A percentile compares a stretch with the other conserved stretches of the same genome.
phyloP scores from a whole-genome alignment of 2,329 filamentous ascomycete species.

The Stagonosporopsis rhizophila region DNA sequence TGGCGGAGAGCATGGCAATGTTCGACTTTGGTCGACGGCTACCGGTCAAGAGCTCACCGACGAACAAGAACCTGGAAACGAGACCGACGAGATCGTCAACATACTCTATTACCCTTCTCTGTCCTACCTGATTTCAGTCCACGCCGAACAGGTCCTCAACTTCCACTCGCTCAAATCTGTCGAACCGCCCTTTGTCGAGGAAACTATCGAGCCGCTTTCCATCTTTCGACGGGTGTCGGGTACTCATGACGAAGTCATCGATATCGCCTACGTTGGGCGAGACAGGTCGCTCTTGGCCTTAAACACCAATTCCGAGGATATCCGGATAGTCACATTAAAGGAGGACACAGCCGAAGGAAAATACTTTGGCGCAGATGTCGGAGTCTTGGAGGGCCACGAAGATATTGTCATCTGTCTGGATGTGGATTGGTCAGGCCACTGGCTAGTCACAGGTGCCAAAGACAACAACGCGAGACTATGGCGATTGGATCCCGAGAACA shows the following conservation, averaged over 20 bases:
- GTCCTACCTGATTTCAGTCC: slow-evolving; percentile 78
- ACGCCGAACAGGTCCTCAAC: slow-evolving; percentile 86
- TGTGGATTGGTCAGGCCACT: slow-evolving; percentile 95
- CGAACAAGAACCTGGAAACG: slow-evolving; percentile 68
- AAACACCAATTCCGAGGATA: slow-evolving; percentile 93
- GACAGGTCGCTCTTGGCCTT: slow-evolving; percentile 84
- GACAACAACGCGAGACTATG: slow-evolving; percentile 94
- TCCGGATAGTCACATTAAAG: slow-evolving; percentile 80
- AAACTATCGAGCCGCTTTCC: slow-evolving; percentile 64
- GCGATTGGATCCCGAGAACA: slow-evolving; percentile 78
- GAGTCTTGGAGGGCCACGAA: slow-evolving; percentile 84
- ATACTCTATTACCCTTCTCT: slow-evolving; percentile 71
- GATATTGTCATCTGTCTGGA: slow-evolving; percentile 96
- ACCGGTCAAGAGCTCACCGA: slow-evolving; percentile 79
- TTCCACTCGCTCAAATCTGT: slow-evolving; percentile 68
- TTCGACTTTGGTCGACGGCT: slow-evolving; percentile 84
- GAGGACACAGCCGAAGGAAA: slow-evolving; percentile 46
- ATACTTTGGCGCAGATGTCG: slow-evolving; percentile 91
- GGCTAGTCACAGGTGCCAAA: slow-evolving; percentile 95
- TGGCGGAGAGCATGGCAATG: slow-evolving; percentile 80
- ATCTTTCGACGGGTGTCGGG: slow-evolving; percentile 84
- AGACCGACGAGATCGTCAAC: slow-evolving; percentile 73
- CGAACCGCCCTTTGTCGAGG: slow-evolving; percentile 44
- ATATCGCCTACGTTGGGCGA: slow-evolving; percentile 83
- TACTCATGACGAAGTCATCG: slow-evolving; percentile 97